These are phyloP conservation scores for Malassezia yamatoensis DNA, from an alignment of 1,284 basidiomycete species.

Conservation along the genomic window DNA sequence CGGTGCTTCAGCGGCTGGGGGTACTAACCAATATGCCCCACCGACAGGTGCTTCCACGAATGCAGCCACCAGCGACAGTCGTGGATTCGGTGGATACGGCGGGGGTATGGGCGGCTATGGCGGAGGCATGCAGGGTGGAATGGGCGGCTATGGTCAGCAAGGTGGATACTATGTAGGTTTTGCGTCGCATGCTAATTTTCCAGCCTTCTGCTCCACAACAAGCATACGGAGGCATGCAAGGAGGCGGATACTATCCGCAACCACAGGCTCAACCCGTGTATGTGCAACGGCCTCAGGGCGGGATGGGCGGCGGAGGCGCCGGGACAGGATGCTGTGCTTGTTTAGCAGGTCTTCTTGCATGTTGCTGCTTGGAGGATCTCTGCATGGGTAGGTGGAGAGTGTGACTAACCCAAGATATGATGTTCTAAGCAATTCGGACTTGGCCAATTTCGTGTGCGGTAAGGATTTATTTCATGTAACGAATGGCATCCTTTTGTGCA, in stretches of 20 bases:
- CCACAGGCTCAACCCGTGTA: slow-evolving; percentile 14
- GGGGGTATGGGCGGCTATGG: slow-evolving; percentile 2
- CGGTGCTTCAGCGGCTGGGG: background rate
- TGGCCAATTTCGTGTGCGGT: too few relatives aligned
- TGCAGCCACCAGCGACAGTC: slow-evolving; percentile 8
- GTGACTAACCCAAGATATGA: background rate
- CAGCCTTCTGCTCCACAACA: slow-evolving; percentile 22
- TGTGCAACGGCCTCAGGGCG: slow-evolving; percentile 24
- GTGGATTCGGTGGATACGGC: slow-evolving; percentile 1
- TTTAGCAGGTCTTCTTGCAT: slow-evolving; percentile 19
- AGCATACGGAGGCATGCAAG: background rate
- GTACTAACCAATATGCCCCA: slow-evolving; percentile 1
- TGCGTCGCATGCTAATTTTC: background rate
- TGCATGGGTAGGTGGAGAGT: slow-evolving; percentile 9
- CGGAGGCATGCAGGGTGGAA: too few relatives aligned
- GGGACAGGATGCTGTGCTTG: slow-evolving; percentile 24
- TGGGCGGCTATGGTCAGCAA: slow-evolving; percentile 4
- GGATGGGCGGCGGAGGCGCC: slow-evolving; percentile 14
- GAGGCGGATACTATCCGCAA: background rate
- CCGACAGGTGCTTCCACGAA: slow-evolving; percentile 11
- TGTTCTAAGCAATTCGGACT: background rate
- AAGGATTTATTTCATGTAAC: too few relatives aligned
- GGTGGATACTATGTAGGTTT: slow-evolving; percentile 25
- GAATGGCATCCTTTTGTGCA: too few relatives aligned
- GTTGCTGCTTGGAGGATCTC: slow-evolving; percentile 26